These are phyloP conservation scores for Thalia dealbata DNA, from an alignment of 176 grass and related monocot species.

Conservation along the genomic window DNA sequence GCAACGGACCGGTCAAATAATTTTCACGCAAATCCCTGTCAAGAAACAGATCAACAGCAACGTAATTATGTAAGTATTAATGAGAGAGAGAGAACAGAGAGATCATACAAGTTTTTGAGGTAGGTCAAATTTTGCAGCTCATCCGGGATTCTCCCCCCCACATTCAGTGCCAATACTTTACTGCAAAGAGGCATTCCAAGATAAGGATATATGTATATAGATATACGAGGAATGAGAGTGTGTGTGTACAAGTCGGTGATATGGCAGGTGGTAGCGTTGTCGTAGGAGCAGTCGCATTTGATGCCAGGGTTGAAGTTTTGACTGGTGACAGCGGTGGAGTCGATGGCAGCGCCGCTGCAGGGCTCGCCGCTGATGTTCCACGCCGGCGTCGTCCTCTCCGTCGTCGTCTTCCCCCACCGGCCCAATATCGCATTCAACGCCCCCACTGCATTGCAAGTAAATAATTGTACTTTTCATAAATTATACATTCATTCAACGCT, in stretches of 20 bases:
- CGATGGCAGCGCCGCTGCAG: slow-evolving; percentile 65
- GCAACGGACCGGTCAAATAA: slow-evolving; percentile 60
- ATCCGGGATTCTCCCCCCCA: slow-evolving; percentile 40
- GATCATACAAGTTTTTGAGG: slow-evolving; percentile 44
- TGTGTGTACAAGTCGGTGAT: background rate
- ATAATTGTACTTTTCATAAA: no score
- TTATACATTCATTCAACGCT: no score
- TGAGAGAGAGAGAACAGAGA: background rate
- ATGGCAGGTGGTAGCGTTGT: background rate
- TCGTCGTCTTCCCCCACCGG: slow-evolving; percentile 18
- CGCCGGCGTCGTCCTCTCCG: slow-evolving; percentile 19
- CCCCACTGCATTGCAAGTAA: slow-evolving; percentile 26
- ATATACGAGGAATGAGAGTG: no score
- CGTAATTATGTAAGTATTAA: no score
- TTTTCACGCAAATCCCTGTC: slow-evolving; percentile 47
- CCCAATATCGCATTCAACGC: slow-evolving; percentile 58
- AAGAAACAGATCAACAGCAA: background rate
- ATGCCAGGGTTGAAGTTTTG: slow-evolving; percentile 39
- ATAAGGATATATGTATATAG: no score
- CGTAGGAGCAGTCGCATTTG: slow-evolving; percentile 42
- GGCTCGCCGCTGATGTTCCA: slow-evolving; percentile 93
- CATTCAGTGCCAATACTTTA: slow-evolving; percentile 29
- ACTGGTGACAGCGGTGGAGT: background rate
- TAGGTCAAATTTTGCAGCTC: slow-evolving; percentile 52
- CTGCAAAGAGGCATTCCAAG: slow-evolving; percentile 21